phyloP scores from a whole-genome alignment of 2,329 filamentous ascomycete species.

The Grosmannia huntii region DNA sequence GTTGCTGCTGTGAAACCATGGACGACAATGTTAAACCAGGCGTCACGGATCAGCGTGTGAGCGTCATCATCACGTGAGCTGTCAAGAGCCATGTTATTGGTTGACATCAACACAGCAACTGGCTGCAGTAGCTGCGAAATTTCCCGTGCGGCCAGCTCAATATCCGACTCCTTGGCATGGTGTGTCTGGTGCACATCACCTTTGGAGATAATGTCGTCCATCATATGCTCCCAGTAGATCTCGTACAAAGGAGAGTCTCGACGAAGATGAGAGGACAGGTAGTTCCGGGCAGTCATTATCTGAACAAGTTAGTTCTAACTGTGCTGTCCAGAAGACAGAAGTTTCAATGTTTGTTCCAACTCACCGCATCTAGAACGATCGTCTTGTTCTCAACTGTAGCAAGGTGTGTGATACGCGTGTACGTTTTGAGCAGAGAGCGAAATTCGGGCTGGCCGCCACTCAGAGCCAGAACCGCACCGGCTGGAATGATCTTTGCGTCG shows the following conservation, averaged over 20 bases:
- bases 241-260: slow-evolving; percentile 64
- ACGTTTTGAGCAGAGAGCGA: slow-evolving; percentile 72
- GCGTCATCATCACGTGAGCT: slow-evolving; percentile 51
- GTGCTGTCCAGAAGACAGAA: background rate
- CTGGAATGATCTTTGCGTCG: slow-evolving; percentile 74
- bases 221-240: slow-evolving; percentile 69
- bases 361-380: slow-evolving; percentile 57
- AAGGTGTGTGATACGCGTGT: slow-evolving; percentile 60
- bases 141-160: slow-evolving; percentile 71
- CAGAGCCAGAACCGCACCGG: slow-evolving; percentile 65
- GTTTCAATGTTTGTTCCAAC: slow-evolving; percentile 16
- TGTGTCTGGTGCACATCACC: slow-evolving; percentile 71
- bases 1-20: slow-evolving; percentile 77
- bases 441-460: slow-evolving; percentile 73
- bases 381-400: slow-evolving; percentile 57
- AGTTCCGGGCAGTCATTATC: slow-evolving; percentile 66
- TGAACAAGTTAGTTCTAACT: slow-evolving; percentile 6
- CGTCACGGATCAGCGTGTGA: slow-evolving; percentile 67
- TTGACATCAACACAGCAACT: slow-evolving; percentile 71
- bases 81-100: slow-evolving; percentile 40
- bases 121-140: slow-evolving; percentile 81
- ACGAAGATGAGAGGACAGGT: slow-evolving; percentile 58
- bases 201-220: slow-evolving; percentile 80
- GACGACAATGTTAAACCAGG: slow-evolving; percentile 96
- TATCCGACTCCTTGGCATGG: slow-evolving; percentile 61